Evolutionary conservation across 768 basidiomycete genomes (phyloP).

Genomic region (Phanerodontia chrysosporium): DNA sequence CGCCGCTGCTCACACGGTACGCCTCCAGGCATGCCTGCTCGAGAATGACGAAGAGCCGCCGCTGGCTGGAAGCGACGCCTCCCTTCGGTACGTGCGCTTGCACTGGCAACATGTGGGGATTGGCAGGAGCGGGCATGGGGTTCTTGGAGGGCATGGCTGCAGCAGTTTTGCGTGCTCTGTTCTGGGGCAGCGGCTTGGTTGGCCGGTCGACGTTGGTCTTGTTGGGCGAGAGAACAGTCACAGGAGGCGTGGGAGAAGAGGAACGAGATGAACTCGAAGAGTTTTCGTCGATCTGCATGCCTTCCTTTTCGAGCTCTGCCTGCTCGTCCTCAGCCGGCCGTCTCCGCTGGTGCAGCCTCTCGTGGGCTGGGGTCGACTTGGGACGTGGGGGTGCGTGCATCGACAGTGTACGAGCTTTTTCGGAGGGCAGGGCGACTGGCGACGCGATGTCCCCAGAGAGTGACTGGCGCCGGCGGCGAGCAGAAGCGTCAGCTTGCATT

Average conservation of each 20-base stretch:
- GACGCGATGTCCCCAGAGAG: conserved; percentile 35
- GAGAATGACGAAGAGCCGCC: conserved; percentile 84
- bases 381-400: conserved; percentile 58
- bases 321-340: conserved; percentile 26
- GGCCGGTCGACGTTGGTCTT: conserved; percentile 40
- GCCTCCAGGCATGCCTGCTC: conserved; percentile 96
- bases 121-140: conserved; percentile 48
- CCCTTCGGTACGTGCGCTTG: conserved; percentile 71
- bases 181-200: conserved; percentile 55
- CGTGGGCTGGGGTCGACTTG: conserved; percentile 66
- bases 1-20: conserved; percentile 72
- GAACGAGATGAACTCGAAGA: conserved; percentile 12
- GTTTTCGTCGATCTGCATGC: conserved; percentile 25
- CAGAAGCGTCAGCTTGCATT: not conserved
- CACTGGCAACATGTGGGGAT: conserved; percentile 79
- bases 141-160: conserved; percentile 37
- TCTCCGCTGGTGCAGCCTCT: conserved; percentile 33
- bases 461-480: conserved; percentile 54
- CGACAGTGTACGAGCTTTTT: conserved; percentile 21
- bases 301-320: conserved; percentile 29
- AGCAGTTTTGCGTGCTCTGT: conserved; percentile 44
- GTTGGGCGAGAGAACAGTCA: conserved; percentile 18
- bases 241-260: conserved; percentile 12
- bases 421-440: conserved; percentile 16
- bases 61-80: conserved; percentile 42